Evolutionary conservation across 257 asterid species (phyloP).

Genomic region (Nicotiana benthamiana): DNA sequence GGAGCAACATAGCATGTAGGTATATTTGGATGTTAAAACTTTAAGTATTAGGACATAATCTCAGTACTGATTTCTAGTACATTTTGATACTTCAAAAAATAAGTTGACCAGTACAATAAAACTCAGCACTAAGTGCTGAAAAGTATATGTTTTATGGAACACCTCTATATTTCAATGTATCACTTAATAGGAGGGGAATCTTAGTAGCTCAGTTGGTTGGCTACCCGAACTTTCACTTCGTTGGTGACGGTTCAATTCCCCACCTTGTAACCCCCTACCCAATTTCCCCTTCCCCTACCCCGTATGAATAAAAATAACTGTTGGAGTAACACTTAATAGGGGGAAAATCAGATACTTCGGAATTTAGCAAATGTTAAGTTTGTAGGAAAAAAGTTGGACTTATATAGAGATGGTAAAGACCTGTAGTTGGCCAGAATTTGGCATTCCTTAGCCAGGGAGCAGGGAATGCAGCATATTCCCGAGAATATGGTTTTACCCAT

Average conservation of each 20-base stretch:
- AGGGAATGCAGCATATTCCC: constrained; percentile 97
- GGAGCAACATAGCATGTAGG: background rate
- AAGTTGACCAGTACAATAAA: background rate
- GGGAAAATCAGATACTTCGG: background rate
- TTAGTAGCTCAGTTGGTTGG: too few relatives aligned
- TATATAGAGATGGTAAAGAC: constrained; percentile 21
- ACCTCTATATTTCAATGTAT: background rate
- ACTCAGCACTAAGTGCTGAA: background rate
- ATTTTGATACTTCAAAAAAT: background rate
- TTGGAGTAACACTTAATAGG: background rate
- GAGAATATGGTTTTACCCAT: constrained; percentile 91
- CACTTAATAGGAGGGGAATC: background rate
- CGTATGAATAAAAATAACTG: too few relatives aligned
- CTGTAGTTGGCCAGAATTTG: constrained; percentile 97
- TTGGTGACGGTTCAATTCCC: too few relatives aligned
- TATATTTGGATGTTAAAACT: background rate
- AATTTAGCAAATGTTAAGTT: background rate
- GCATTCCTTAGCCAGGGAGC: constrained; percentile 92
- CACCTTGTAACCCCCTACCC: too few relatives aligned
- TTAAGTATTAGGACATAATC: background rate
- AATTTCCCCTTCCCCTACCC: too few relatives aligned
- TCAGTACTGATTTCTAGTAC: background rate
- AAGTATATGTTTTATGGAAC: background rate
- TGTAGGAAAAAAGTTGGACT: background rate
- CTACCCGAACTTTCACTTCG: too few relatives aligned